Percentiles rank a stretch among this genome's conserved stretches.
Evolutionary conservation across 73 alveolate species (phyloP).

Genomic region (Uronychia binucleata): DNA sequence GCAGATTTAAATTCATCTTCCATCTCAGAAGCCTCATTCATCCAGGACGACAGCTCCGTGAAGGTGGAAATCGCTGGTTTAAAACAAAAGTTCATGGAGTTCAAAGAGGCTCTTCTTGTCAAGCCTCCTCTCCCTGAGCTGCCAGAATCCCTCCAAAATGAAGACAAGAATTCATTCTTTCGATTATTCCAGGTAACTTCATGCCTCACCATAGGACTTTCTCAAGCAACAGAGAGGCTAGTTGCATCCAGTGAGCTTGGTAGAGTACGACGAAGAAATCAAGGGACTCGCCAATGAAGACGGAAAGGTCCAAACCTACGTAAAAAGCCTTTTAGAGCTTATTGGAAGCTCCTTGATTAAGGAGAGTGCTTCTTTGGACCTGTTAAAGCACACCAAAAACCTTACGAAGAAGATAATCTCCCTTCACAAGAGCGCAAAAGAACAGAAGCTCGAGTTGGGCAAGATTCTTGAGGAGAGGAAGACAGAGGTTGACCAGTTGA

Average conservation of each 20-base stretch:
- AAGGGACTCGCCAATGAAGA: background rate
- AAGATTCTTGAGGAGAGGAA: background rate
- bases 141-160: background rate
- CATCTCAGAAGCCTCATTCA: background rate
- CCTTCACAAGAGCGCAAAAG: background rate
- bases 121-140: background rate
- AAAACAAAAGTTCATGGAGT: background rate
- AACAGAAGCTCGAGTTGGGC: background rate
- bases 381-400: background rate
- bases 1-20: background rate
- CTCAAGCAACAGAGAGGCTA: background rate
- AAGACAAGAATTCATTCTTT: background rate
- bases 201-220: background rate
- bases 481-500: background rate
- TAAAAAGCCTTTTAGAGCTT: background rate
- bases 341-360: background rate
- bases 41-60: background rate
- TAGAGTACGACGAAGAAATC: background rate
- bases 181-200: background rate
- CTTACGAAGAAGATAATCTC: background rate
- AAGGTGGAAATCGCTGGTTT: background rate
- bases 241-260: background rate
- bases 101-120: background rate
- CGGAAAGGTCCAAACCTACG: background rate
- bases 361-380: background rate